Evolutionary conservation across 2,329 filamentous ascomycete genomes (phyloP).

Genomic region (Penicillium sp.): DNA sequence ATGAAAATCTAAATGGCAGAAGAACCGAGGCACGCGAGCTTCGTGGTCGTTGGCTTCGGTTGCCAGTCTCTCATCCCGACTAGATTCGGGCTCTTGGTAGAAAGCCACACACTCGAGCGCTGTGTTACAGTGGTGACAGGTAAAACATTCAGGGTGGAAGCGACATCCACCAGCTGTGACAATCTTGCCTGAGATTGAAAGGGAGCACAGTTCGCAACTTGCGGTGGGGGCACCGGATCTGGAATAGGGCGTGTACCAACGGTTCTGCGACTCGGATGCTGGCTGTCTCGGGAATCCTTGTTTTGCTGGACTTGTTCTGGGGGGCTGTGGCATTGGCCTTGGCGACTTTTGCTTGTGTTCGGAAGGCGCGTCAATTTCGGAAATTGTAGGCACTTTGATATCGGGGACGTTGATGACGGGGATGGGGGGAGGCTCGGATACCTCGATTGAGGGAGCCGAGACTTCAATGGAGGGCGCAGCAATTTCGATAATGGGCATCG

Average conservation of each 20-base stretch:
- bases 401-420: slow-evolving; percentile 56
- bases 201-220: slow-evolving; percentile 78
- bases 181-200: slow-evolving; percentile 86
- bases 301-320: slow-evolving; percentile 16
- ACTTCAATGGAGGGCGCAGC: slow-evolving; percentile 36
- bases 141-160: slow-evolving; percentile 93
- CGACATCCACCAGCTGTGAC: slow-evolving; percentile 78
- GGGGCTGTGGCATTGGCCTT: slow-evolving; percentile 19
- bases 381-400: slow-evolving; percentile 41
- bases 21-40: slow-evolving; percentile 73
- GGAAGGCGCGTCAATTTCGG: slow-evolving; percentile 31
- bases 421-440: slow-evolving; percentile 42
- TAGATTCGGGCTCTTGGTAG: slow-evolving; percentile 80
- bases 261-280: slow-evolving; percentile 40
- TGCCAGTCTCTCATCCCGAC: slow-evolving; percentile 69
- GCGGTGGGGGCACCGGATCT: slow-evolving; percentile 62
- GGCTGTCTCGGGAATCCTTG: slow-evolving; percentile 35
- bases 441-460: slow-evolving; percentile 43
- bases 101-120: slow-evolving; percentile 93
- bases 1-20: slow-evolving; percentile 98
- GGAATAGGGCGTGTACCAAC: slow-evolving; percentile 42
- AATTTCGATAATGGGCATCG: slow-evolving; percentile 54
- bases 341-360: slow-evolving; percentile 11
- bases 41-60: slow-evolving; percentile 64
- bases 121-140: slow-evolving; percentile 83